Evolutionary conservation across 225 moss, liverwort and hornwort species (phyloP).

Genomic region (Antitrichia curtipendula): DNA sequence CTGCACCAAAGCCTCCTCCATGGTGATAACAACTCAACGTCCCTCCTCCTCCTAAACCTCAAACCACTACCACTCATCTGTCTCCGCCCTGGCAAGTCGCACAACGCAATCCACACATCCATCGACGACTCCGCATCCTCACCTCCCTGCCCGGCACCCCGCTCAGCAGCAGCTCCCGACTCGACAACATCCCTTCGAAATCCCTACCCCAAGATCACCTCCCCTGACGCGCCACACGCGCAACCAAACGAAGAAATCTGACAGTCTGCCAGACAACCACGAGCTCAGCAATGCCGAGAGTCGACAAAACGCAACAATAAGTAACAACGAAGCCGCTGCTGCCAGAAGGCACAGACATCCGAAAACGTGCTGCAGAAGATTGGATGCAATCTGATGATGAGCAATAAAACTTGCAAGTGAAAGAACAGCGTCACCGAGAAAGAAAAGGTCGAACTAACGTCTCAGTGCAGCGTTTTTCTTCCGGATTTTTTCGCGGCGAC

Average conservation of each 20-base stretch:
- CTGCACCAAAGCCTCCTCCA: slow-evolving; percentile 94
- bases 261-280: slow-evolving; percentile 23
- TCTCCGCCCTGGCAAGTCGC: slow-evolving; percentile 21
- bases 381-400: slow-evolving; percentile 5
- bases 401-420: not conserved
- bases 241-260: slow-evolving; percentile 15
- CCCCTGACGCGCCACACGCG: not conserved
- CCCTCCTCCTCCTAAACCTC: slow-evolving; percentile 6
- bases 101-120: slow-evolving; percentile 21
- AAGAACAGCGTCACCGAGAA: not conserved
- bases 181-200: slow-evolving; percentile 4
- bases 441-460: not conserved
- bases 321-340: not conserved
- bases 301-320: slow-evolving; percentile 14
- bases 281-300: slow-evolving; percentile 6
- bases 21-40: not conserved
- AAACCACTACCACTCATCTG: slow-evolving; percentile 7
- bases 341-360: not conserved
- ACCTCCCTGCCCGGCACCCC: not conserved
- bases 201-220: not conserved
- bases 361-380: not conserved
- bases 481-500: not conserved
- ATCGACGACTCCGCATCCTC: slow-evolving; percentile 12
- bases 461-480: not conserved
- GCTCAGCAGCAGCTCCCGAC: slow-evolving; percentile 25